Evolutionary conservation across 2,329 filamentous ascomycete species (phyloP).

Genomic region (Neofusicoccum cordaticola): DNA sequence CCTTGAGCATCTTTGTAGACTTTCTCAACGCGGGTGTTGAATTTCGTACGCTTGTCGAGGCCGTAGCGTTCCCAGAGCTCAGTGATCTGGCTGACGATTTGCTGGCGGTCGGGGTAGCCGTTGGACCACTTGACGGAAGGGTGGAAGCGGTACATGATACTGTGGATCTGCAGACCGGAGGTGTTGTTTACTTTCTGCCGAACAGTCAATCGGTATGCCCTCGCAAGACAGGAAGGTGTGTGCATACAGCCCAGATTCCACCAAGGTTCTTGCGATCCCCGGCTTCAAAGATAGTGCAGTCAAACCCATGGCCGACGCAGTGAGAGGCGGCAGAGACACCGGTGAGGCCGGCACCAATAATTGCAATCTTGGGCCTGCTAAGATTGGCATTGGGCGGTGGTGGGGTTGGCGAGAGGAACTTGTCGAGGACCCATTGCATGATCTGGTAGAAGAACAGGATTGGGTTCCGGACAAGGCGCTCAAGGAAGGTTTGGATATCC

Average conservation of each 20-base stretch:
- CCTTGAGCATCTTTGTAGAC: constrained; percentile 67
- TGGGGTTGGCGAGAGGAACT: constrained; percentile 66
- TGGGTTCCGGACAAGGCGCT: constrained; percentile 37
- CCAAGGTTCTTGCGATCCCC: constrained; percentile 65
- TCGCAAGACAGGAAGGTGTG: background rate
- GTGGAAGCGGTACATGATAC: constrained; percentile 84
- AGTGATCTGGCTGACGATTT: constrained; percentile 71
- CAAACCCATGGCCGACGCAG: constrained; percentile 81
- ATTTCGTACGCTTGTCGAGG: constrained; percentile 67
- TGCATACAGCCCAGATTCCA: constrained; percentile 74
- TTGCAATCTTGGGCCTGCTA: constrained; percentile 56
- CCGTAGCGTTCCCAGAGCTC: constrained; percentile 73
- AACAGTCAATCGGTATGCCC: background rate
- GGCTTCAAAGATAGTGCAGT: constrained; percentile 75
- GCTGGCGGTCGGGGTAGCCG: constrained; percentile 73
- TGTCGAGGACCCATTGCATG: constrained; percentile 62
- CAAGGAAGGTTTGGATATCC: constrained; percentile 16
- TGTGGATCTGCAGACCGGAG: constrained; percentile 79
- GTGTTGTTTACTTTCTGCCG: constrained; percentile 73
- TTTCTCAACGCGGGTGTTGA: constrained; percentile 66
- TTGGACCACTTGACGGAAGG: constrained; percentile 71
- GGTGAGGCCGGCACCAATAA: constrained; percentile 59
- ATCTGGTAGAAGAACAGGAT: constrained; percentile 63
- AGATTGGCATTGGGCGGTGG: constrained; percentile 59
- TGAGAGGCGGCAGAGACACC: constrained; percentile 76